Evolutionary conservation across 768 basidiomycete genomes (phyloP).

Genomic region (Tylopilus sp.): DNA sequence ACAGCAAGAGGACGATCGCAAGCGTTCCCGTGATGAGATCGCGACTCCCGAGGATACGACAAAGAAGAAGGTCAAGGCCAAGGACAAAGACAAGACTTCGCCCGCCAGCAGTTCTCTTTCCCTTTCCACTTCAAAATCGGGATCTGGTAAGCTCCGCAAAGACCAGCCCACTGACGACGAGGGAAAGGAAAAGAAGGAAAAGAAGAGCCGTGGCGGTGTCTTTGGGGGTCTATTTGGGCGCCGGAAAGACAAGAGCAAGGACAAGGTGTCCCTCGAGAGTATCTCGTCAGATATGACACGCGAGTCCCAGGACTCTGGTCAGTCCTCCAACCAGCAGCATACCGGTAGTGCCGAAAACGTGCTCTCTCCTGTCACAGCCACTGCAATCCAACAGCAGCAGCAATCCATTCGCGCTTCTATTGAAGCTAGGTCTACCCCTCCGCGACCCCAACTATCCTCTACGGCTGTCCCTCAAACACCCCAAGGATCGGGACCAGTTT

Average conservation of each 20-base stretch:
- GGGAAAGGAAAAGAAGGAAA: slow-evolving; percentile 57
- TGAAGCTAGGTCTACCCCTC: slow-evolving; percentile 21
- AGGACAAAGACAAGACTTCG: slow-evolving; percentile 44
- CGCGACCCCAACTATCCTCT: slow-evolving; percentile 23
- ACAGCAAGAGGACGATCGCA: slow-evolving; percentile 51
- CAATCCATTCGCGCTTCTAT: slow-evolving; percentile 25
- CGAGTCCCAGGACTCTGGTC: slow-evolving; percentile 62
- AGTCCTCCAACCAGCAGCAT: slow-evolving; percentile 45
- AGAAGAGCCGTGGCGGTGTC: slow-evolving; percentile 67
- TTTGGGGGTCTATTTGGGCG: slow-evolving; percentile 74
- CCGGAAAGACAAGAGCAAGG: slow-evolving; percentile 74
- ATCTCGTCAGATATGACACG: slow-evolving; percentile 47
- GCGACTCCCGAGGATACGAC: slow-evolving; percentile 42
- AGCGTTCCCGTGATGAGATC: slow-evolving; percentile 49
- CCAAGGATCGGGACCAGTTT: slow-evolving; percentile 41
- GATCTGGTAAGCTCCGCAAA: slow-evolving; percentile 41
- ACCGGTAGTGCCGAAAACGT: slow-evolving; percentile 22
- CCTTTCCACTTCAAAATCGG: slow-evolving; percentile 19
- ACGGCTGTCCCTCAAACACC: slow-evolving; percentile 28
- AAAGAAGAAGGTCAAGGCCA: slow-evolving; percentile 48
- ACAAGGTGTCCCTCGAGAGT: slow-evolving; percentile 49
- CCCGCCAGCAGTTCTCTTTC: slow-evolving; percentile 27
- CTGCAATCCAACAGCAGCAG: slow-evolving; percentile 60
- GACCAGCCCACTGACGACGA: slow-evolving; percentile 43
- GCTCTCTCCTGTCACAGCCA: slow-evolving; percentile 51